Percentiles rank a stretch among this genome's conserved stretches.
These are phyloP conservation scores for Ophiostoma ulmi DNA, from an alignment of 2,329 filamentous ascomycete genomes.

Conservation along the genomic window DNA sequence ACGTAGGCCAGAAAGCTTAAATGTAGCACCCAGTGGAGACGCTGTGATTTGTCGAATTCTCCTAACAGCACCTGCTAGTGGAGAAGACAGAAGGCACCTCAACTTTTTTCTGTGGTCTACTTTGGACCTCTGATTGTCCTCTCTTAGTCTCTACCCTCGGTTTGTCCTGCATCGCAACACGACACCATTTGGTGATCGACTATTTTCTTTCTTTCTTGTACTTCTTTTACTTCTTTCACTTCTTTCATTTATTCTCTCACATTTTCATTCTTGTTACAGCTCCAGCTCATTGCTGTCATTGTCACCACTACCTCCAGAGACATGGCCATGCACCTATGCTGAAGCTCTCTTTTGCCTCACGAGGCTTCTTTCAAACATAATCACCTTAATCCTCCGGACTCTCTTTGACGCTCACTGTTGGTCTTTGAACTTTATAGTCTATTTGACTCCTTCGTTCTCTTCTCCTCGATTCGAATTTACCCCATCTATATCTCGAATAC, in stretches of 20 bases:
- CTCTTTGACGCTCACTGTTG: background rate
- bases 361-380: constrained; percentile 14
- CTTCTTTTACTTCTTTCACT: background rate
- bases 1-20: constrained; percentile 13
- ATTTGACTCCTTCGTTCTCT: background rate
- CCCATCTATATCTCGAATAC: background rate
- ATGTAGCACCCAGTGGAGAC: background rate
- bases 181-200: constrained; percentile 19
- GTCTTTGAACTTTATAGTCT: background rate
- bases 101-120: constrained; percentile 18
- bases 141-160: constrained; percentile 6
- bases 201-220: background rate
- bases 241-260: background rate
- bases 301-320: background rate
- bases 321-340: constrained; percentile 19
- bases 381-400: background rate
- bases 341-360: constrained; percentile 16
- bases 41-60: constrained; percentile 12
- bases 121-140: background rate
- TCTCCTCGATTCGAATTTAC: background rate
- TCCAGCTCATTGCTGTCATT: background rate
- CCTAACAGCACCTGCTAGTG: background rate
- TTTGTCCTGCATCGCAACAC: constrained; percentile 16
- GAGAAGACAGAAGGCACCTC: constrained; percentile 12
- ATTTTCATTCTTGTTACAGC: background rate